Conservation (phyloP, 2,329 filamentous ascomycete genomes). For the Aspergillus phoenicis region DNA sequence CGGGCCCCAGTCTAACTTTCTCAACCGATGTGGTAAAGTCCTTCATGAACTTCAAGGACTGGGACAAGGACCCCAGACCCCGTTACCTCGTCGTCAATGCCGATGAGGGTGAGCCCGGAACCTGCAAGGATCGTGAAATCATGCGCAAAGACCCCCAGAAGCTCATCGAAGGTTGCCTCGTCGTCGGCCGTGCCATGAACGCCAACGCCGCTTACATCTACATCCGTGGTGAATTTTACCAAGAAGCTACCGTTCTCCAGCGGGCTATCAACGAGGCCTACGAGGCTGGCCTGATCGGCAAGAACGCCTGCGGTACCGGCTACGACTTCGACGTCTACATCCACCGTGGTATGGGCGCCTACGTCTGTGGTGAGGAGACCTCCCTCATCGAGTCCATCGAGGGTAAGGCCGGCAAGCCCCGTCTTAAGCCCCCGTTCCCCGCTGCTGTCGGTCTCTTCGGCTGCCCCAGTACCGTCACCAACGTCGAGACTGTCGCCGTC, state of each 20-base stretch:
- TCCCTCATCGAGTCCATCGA: conserved; percentile 97
- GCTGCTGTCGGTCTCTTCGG: conserved; percentile 96
- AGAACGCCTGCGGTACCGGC: conserved; percentile 94
- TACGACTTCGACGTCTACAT: conserved; percentile 98
- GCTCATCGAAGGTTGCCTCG: conserved; percentile 93
- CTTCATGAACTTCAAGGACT: conserved; percentile 99
- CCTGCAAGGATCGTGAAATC: conserved; percentile 99
- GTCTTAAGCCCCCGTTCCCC: conserved; percentile 97
- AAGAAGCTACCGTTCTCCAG: conserved; percentile 92
- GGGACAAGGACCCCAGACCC: conserved; percentile 96
- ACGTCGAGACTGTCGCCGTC: conserved; percentile 95
- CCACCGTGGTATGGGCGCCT: conserved; percentile 95
- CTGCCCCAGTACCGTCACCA: conserved; percentile 96
- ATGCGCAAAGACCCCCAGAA: conserved; percentile 99
- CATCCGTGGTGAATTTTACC: conserved; percentile 96
- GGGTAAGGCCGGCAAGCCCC: conserved; percentile 97
- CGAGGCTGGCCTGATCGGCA: conserved; percentile 88
- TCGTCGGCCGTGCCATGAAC: conserved; percentile 98
- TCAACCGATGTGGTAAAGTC: conserved; percentile 60
- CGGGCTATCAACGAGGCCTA: conserved; percentile 97
- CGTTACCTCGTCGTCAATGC: conserved; percentile 97
- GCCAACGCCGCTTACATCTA: conserved; percentile 98
- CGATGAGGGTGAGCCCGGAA: conserved; percentile 97
- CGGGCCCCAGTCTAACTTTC: background rate
- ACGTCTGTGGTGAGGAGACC: conserved; percentile 97